Evolutionary conservation across 2,329 filamentous ascomycete species (phyloP).

Genomic region (Fusarium sp.): DNA sequence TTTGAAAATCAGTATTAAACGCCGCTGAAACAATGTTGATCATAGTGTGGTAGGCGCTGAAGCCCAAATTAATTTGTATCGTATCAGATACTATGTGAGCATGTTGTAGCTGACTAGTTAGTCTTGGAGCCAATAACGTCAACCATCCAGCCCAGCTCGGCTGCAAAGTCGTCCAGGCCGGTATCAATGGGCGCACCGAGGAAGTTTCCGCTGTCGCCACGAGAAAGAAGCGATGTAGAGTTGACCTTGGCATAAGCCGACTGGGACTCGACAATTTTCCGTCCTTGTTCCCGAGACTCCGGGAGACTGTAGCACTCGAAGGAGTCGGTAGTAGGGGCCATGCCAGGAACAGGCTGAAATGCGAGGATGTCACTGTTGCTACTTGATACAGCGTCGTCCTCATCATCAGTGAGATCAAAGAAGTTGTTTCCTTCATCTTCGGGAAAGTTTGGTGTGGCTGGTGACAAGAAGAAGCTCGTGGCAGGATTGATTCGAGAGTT

Average conservation of each 20-base stretch:
- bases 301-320: conserved; percentile 61
- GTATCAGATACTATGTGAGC: conserved; percentile 6
- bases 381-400: conserved; percentile 50
- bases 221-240: conserved; percentile 41
- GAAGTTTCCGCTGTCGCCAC: conserved; percentile 38
- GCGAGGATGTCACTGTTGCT: conserved; percentile 50
- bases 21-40: conserved; percentile 29
- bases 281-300: conserved; percentile 36
- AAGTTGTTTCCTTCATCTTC: conserved; percentile 57
- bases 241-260: conserved; percentile 35
- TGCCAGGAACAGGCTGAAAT: conserved; percentile 34
- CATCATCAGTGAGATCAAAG: conserved; percentile 57
- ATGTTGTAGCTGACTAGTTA: conserved; percentile 7
- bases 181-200: conserved; percentile 50
- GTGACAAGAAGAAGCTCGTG: conserved; percentile 46
- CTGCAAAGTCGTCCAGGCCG: conserved; percentile 53
- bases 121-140: conserved; percentile 54
- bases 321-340: conserved; percentile 26
- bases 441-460: conserved; percentile 50
- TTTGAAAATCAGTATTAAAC: conserved; percentile 23
- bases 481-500: conserved; percentile 43
- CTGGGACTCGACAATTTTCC: conserved; percentile 29
- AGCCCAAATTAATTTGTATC: conserved; percentile 9
- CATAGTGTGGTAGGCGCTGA: conserved; percentile 1
- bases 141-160: conserved; percentile 63